Evolutionary conservation across 2,329 filamentous ascomycete genomes (phyloP).

Genomic region (Hortaea werneckii): DNA sequence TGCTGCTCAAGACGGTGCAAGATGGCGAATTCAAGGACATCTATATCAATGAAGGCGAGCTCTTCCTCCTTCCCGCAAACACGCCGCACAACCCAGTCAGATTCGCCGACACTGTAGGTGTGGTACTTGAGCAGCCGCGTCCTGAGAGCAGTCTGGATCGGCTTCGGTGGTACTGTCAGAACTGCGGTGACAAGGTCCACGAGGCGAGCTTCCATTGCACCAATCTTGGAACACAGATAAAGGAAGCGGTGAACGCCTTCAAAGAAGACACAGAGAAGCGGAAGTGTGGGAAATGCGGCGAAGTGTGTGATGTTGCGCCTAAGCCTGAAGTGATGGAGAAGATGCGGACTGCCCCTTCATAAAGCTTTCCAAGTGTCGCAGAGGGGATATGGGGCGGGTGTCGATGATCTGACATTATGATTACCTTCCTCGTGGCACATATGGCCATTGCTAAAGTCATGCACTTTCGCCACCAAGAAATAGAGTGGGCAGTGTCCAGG

Average conservation of each 20-base stretch:
- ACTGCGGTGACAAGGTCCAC: conserved; percentile 63
- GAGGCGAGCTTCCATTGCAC: conserved; percentile 82
- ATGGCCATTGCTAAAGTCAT: too few species aligned
- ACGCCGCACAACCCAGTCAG: conserved; percentile 94
- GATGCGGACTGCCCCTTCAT: conserved; percentile 5
- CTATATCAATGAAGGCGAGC: conserved; percentile 80
- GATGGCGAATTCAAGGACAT: conserved; percentile 64
- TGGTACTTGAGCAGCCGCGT: conserved; percentile 80
- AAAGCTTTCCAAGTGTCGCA: background rate
- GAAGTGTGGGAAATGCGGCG: conserved; percentile 68
- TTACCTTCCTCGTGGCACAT: too few species aligned
- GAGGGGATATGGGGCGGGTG: too few species aligned
- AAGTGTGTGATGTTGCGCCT: conserved; percentile 61
- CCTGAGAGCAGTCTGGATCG: conserved; percentile 61
- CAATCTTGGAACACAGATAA: conserved; percentile 89
- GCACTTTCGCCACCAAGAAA: too few species aligned
- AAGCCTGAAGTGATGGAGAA: conserved; percentile 26
- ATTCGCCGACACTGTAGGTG: conserved; percentile 85
- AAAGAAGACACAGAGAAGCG: conserved; percentile 58
- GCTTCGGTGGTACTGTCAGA: conserved; percentile 82
- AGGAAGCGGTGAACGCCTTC: conserved; percentile 77
- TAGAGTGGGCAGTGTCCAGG: too few species aligned
- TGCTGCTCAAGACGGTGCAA: conserved; percentile 89
- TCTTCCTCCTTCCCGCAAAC: conserved; percentile 87
- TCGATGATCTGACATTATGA: too few species aligned